Percentiles rank a stretch among this genome's conserved stretches.
These are phyloP conservation scores for Quercus ilex DNA, from an alignment of 306 rosid genomes.

Conservation along the genomic window DNA sequence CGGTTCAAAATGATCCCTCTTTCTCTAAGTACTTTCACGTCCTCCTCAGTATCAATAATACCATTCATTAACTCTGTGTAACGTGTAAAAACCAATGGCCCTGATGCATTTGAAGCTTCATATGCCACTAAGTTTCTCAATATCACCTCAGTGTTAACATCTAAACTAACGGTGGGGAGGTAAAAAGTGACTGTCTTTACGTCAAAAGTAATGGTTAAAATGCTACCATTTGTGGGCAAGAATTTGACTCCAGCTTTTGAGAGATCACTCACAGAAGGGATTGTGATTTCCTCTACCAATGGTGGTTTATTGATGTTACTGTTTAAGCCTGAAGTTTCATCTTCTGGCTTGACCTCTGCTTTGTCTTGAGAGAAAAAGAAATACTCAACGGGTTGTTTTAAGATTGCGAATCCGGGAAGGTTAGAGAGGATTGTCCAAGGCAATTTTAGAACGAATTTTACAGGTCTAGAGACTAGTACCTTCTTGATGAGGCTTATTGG, in stretches of 20 bases:
- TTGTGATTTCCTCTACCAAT: slow-evolving; percentile 59
- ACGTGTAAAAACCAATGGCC: slow-evolving; percentile 61
- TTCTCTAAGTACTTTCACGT: slow-evolving; percentile 51
- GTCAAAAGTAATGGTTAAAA: slow-evolving; percentile 53
- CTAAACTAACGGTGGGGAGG: slow-evolving; percentile 58
- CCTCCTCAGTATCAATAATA: slow-evolving; percentile 65
- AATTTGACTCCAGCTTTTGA: slow-evolving; percentile 42
- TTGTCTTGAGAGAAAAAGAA: slow-evolving; percentile 24
- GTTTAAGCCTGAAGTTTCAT: slow-evolving; percentile 18
- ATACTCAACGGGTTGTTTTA: slow-evolving; percentile 33
- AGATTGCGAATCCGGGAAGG: slow-evolving; percentile 42
- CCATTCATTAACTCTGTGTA: slow-evolving; percentile 76
- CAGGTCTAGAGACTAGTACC: slow-evolving; percentile 44
- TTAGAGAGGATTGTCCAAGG: slow-evolving; percentile 69
- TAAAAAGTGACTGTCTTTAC: slow-evolving; percentile 30
- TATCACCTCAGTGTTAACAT: slow-evolving; percentile 53
- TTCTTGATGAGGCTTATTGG: slow-evolving; percentile 42
- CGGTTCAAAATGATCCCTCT: slow-evolving; percentile 56
- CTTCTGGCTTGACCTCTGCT: slow-evolving; percentile 29
- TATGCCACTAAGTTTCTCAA: slow-evolving; percentile 72
- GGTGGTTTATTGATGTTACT: slow-evolving; percentile 40
- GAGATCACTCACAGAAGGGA: slow-evolving; percentile 63
- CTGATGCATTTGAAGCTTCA: slow-evolving; percentile 61
- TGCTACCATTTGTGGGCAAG: slow-evolving; percentile 34
- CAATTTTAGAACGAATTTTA: slow-evolving; percentile 35